Evolutionary conservation across 73 alveolate genomes (phyloP).

Genomic region (Paramecium pentaurelia): DNA sequence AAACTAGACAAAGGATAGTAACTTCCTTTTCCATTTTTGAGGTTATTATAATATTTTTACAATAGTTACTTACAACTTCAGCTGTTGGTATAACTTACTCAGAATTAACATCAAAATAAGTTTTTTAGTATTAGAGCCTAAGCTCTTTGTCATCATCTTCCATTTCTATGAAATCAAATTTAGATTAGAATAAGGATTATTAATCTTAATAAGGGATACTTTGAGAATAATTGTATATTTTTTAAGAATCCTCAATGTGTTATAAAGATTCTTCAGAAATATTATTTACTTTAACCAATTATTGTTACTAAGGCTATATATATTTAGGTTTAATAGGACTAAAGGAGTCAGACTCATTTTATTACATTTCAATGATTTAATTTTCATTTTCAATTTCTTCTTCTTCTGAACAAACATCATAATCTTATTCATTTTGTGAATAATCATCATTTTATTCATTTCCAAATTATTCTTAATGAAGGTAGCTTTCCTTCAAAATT

Average conservation of each 20-base stretch:
- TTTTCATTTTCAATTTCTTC: not conserved
- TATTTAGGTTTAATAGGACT: constrained; percentile 32
- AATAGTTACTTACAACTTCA: constrained; percentile 84
- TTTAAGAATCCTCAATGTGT: not conserved
- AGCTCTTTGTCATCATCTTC: constrained; percentile 20
- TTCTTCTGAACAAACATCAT: constrained; percentile 15
- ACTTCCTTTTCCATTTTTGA: constrained; percentile 96
- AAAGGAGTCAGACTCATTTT: not conserved
- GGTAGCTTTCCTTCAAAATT: not conserved
- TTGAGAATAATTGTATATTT: not conserved
- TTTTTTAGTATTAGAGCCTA: constrained; percentile 6
- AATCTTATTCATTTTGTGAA: not conserved
- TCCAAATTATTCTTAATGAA: not conserved
- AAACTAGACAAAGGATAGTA: constrained; percentile 89
- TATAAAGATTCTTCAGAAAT: constrained; percentile 15
- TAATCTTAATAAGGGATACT: not conserved
- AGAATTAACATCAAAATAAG: not conserved
- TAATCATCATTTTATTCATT: constrained; percentile 37
- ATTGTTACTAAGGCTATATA: constrained; percentile 8
- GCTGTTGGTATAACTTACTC: constrained; percentile 65
- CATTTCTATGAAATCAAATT: constrained; percentile 28
- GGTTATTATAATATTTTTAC: constrained; percentile 90
- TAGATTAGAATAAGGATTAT: constrained; percentile 33
- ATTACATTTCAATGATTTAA: not conserved
- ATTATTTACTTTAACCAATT: constrained; percentile 6